Percentiles rank a stretch among this genome's conserved stretches.
phyloP scores from a whole-genome alignment of 2,329 filamentous ascomycete species.

The Pestalotiopsis sp. region DNA sequence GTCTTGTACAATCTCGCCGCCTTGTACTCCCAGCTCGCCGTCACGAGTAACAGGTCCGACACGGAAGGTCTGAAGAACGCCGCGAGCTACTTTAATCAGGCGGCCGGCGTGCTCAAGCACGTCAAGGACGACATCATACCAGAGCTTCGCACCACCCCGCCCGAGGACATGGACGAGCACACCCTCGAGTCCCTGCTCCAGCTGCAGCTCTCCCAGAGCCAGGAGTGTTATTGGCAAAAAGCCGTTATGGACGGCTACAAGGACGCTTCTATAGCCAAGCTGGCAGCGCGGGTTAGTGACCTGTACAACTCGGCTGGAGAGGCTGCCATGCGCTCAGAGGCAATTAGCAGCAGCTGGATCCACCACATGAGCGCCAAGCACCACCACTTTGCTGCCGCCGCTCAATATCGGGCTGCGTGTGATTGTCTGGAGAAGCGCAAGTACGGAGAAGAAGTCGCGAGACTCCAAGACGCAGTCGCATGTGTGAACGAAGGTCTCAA shows the following conservation, averaged over 20 bases:
- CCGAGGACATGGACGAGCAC: slow-evolving; percentile 92
- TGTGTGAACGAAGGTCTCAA: slow-evolving; percentile 87
- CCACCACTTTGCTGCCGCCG: slow-evolving; percentile 93
- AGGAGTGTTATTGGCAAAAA: slow-evolving; percentile 98
- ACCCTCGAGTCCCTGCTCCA: slow-evolving; percentile 83
- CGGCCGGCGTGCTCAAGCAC: slow-evolving; percentile 81
- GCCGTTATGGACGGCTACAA: slow-evolving; percentile 93
- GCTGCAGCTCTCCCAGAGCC: slow-evolving; percentile 86
- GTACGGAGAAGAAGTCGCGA: slow-evolving; percentile 93
- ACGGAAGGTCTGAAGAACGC: slow-evolving; percentile 85
- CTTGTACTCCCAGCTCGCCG: slow-evolving; percentile 89
- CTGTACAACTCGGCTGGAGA: slow-evolving; percentile 85
- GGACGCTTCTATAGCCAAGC: slow-evolving; percentile 86
- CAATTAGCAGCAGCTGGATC: slow-evolving; percentile 93
- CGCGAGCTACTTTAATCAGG: slow-evolving; percentile 86
- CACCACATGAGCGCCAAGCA: slow-evolving; percentile 97
- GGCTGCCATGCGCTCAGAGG: slow-evolving; percentile 83
- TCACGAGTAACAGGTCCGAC: slow-evolving; percentile 75
- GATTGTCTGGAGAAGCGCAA: slow-evolving; percentile 92
- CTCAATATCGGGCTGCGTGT: slow-evolving; percentile 87
- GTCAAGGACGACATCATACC: slow-evolving; percentile 77
- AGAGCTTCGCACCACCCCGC: slow-evolving; percentile 80
- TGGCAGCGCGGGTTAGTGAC: slow-evolving; percentile 88
- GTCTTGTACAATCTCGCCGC: slow-evolving; percentile 91
- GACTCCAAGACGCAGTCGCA: slow-evolving; percentile 77